Percentiles rank a stretch among this genome's conserved stretches.
Conservation (phyloP, 495 filamentous ascomycete species). For the Cercophora newfieldiana region DNA sequence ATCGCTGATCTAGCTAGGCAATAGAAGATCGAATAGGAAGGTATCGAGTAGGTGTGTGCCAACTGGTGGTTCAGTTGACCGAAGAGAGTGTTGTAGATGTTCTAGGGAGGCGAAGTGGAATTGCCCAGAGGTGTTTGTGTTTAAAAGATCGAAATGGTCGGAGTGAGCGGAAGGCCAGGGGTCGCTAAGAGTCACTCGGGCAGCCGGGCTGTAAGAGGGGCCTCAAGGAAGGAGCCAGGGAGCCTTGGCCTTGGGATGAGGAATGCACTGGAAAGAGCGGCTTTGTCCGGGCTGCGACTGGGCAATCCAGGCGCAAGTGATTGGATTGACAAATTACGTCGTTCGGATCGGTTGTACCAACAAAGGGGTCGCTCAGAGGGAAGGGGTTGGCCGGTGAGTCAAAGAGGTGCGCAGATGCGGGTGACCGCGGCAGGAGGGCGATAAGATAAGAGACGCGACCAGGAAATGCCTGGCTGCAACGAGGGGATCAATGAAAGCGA, state of each 20-base stretch:
- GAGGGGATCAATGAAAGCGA: not conserved
- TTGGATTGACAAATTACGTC: conserved; percentile 1
- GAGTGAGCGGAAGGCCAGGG: not conserved
- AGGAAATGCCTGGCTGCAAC: not conserved
- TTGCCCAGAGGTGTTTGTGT: not conserved
- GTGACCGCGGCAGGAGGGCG: conserved; percentile 4
- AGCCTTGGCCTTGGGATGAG: not conserved
- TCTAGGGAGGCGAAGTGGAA: not conserved
- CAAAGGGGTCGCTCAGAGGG: not conserved
- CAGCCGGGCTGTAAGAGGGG: not conserved
- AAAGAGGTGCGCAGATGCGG: conserved; percentile 4
- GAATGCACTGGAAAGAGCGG: conserved; percentile 9
- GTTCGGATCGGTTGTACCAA: not conserved
- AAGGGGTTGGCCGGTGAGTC: conserved; percentile 16
- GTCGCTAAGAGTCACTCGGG: conserved; percentile 11
- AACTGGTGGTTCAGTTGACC: not conserved
- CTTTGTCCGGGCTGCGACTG: conserved; percentile 9
- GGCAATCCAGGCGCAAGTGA: not conserved
- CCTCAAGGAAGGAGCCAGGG: not conserved
- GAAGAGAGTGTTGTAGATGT: not conserved
- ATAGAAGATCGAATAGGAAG: not conserved
- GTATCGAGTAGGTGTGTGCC: not conserved
- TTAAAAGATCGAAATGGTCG: not conserved
- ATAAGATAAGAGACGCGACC: not conserved
- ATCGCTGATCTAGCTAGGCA: not conserved